Percentiles rank a stretch among this genome's conserved stretches.
These are phyloP conservation scores for Trichosanthes cucumerina DNA, from an alignment of 306 rosid genomes.

Conservation along the genomic window DNA sequence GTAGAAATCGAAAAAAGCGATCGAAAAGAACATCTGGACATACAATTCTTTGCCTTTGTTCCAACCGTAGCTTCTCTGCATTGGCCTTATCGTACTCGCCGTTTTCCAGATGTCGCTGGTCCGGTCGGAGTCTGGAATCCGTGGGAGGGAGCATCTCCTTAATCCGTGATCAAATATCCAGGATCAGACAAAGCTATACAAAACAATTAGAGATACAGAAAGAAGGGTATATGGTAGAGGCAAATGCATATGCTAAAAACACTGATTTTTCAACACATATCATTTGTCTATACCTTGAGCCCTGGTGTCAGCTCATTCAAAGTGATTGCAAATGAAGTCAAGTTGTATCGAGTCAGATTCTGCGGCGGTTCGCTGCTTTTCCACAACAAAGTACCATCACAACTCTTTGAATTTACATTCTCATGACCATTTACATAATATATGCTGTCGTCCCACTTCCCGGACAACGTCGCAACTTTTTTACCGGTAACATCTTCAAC, in stretches of 20 bases:
- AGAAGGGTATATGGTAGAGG: constrained; percentile 21
- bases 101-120: constrained; percentile 88
- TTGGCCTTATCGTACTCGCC: constrained; percentile 96
- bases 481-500: constrained; percentile 59
- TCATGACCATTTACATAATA: constrained; percentile 51
- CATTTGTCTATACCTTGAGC: constrained; percentile 54
- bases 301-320: constrained; percentile 77
- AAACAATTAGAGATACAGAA: constrained; percentile 36
- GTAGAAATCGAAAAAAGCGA: not conserved
- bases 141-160: constrained; percentile 99
- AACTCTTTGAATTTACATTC: constrained; percentile 45
- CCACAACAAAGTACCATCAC: constrained; percentile 62
- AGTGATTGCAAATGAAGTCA: constrained; percentile 87
- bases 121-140: constrained; percentile 94
- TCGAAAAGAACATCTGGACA: constrained; percentile 12
- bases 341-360: constrained; percentile 75
- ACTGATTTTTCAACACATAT: constrained; percentile 23
- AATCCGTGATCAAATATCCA: constrained; percentile 87
- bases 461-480: constrained; percentile 64
- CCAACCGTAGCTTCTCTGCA: constrained; percentile 79
- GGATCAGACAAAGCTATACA: constrained; percentile 75
- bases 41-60: constrained; percentile 95
- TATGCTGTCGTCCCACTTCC: constrained; percentile 93
- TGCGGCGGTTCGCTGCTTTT: constrained; percentile 54
- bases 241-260: constrained; percentile 19